Evolutionary conservation across 2,329 filamentous ascomycete genomes (phyloP).

Genomic region (Phyllosticta capitalensis): DNA sequence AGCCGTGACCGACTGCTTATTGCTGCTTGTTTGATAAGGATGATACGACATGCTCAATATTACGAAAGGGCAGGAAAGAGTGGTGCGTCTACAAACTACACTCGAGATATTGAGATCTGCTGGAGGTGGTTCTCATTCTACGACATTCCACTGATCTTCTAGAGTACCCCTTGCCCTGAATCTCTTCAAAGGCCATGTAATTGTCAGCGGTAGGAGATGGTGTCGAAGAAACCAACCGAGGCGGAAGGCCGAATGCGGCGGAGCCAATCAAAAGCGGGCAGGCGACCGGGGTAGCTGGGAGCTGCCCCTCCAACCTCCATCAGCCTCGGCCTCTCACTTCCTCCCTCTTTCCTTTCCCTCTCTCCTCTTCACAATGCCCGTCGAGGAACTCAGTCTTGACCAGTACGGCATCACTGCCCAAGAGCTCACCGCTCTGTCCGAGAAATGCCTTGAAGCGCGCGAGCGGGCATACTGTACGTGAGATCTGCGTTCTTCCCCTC

Average conservation of each 20-base stretch:
- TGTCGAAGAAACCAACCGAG: neutral
- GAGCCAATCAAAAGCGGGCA: neutral
- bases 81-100: no score
- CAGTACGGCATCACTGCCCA: conserved; percentile 44
- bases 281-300: neutral
- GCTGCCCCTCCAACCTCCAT: neutral
- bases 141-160: no score
- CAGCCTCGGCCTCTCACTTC: neutral
- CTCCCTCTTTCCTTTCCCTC: neutral
- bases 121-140: no score
- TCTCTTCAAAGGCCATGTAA: no score
- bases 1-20: no score
- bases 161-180: no score
- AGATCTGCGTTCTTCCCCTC: neutral
- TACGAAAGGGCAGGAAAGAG: no score
- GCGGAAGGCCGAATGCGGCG: neutral
- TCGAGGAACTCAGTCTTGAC: neutral
- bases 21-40: no score
- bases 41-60: no score
- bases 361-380: conserved; percentile 3
- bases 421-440: conserved; percentile 57
- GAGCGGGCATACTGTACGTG: conserved; percentile 65
- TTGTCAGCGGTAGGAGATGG: neutral
- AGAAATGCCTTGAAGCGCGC: conserved; percentile 61
- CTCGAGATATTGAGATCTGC: no score